Evolutionary conservation across 106 monocot genomes (phyloP), one percentile per base, ranked within the genome.

Genomic region (Dendrobium huoshanense): DNA sequence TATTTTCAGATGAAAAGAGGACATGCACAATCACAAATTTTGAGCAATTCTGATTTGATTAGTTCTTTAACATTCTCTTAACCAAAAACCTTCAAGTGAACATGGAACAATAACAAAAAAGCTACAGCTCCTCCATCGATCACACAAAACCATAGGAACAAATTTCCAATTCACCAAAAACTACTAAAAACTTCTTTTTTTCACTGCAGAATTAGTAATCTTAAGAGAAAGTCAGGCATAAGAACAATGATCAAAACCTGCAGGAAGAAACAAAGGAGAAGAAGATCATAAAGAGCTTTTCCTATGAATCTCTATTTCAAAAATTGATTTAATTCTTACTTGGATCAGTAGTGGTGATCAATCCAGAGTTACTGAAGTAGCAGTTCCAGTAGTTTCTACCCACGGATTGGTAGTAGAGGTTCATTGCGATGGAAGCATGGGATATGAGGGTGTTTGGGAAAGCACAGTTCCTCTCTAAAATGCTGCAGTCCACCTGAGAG

Each of bases 311-410:
- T 33, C 16, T 72, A 13, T 11, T 11, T 42, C 18, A 74, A 37
- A 13, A 70, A 13, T 31, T 70, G 13, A 70, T 29, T 16, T 3
- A 33, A 37, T 15, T 70, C 78, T 56, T 58, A 83, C 83, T 83
- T 7, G 83, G 83, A 25, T 83, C 83, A 9, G 72, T 83, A 1
- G 9, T 59, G 13, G 33, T 44, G 5, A 79, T 74, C 22, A 83
- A 54, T 0, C 18, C 78, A 9, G 83, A 73, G 73, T 79, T 29
- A 17, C 43, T 79, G 78, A 83, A 83, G 77, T 22, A 24, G 70
- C 83, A 83, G 78, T 83, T 83, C 78, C 78, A 78, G 43, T 6
- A 17, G 78, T 79, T 83, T 11, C 73, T 78, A 24, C 83, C 83
- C 3, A 5, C 16, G 58, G 78, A 55, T 41, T 79, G 78, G 73